These are phyloP conservation scores for Kuraishia piskuri DNA, from an alignment of 805 yeast species.

Conservation along the genomic window DNA sequence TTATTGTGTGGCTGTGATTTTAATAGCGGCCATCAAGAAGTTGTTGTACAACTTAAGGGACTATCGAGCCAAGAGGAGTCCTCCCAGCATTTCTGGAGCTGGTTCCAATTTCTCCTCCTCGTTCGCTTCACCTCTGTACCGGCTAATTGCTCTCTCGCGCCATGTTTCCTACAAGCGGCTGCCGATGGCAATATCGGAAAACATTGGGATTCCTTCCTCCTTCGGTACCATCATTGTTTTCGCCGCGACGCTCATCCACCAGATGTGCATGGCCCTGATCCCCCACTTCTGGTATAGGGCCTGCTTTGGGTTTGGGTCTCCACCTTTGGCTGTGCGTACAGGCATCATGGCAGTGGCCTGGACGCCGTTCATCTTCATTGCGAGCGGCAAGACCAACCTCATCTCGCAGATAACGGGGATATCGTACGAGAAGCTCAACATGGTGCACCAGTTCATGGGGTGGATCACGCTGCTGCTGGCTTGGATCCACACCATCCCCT, in stretches of 20 bases:
- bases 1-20: neutral
- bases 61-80: neutral
- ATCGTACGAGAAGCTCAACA: constrained; percentile 46
- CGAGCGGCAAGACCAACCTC: constrained; percentile 46
- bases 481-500: constrained; percentile 43
- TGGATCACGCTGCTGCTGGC: constrained; percentile 32
- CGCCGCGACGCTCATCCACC: constrained; percentile 23
- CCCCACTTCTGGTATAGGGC: constrained; percentile 45
- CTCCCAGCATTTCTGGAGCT: neutral
- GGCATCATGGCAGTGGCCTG: constrained; percentile 43
- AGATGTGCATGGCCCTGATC: constrained; percentile 22
- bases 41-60: neutral
- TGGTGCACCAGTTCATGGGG: constrained; percentile 40
- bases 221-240: constrained; percentile 26
- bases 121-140: constrained; percentile 10
- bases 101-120: too few relatives aligned
- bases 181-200: constrained; percentile 21
- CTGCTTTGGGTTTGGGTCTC: constrained; percentile 47
- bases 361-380: constrained; percentile 38
- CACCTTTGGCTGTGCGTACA: constrained; percentile 48
- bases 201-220: constrained; percentile 29
- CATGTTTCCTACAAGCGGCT: constrained; percentile 22
- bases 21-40: neutral
- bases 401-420: constrained; percentile 42
- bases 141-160: constrained; percentile 21